Evolutionary conservation across 2,329 filamentous ascomycete species (phyloP), one percentile per base, ranked within the genome.

Genomic region (Clarireedia monteithiana): DNA sequence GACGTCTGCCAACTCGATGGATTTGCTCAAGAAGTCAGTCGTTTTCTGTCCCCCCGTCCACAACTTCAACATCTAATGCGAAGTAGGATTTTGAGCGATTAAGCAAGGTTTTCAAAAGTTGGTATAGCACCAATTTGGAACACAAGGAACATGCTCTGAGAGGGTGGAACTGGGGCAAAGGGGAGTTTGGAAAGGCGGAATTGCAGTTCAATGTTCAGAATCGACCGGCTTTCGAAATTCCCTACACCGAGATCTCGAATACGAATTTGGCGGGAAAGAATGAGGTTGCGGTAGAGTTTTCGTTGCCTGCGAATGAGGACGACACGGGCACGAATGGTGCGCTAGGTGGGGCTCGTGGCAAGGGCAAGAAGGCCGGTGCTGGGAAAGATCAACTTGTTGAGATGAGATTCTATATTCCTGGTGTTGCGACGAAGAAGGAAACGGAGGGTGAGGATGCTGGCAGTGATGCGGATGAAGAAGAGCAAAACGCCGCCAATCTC

Each of bases 101-200:
- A 14, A 81, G 78, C 74, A 96, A 96, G 71, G 83, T 94, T 64
- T 96, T 99, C 80, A 97, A 96, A 76, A 89, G 92, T 68, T 97
- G 92, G 89, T 99, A 97, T 74, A 94, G 90, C 74, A 87, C 94
- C 67, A 91, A 85, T 66, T 81, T 99, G 58, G 91, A 97, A 71
- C 89, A 83, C 71, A 90, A 89, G 72, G 94, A 99, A 73, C 94
- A 97, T 72, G 91, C 94, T 24, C 77, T 99, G 58, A 85, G 94
- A 64, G 94, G 94, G 56, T 99, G 94, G 94, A 99, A 99, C 72
- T 99, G 94, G 95, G 94, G 94, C 67, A 99, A 97, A 74, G 89
- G 90, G 62, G 94, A 99, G 67, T 96, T 99, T 70, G 86, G 88
- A 59, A 96, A 97, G 74, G 87, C 91, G 54, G 94, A 99, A 75